Base-by-base conservation (phyloP, 352 stramenopile species). In the Phytophthora multivora region DNA sequence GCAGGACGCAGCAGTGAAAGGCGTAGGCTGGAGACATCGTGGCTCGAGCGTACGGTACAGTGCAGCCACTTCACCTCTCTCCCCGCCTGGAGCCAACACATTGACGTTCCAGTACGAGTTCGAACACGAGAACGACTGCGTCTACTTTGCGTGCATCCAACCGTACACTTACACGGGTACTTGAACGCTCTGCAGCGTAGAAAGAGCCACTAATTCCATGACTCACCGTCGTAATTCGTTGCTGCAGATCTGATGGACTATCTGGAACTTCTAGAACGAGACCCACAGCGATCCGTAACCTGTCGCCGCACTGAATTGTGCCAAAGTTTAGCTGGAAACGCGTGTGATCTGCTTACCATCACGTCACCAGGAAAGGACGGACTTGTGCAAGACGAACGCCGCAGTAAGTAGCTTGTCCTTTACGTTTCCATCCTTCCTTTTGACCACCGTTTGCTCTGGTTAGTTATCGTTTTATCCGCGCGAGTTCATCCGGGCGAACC, bases 401-500 rank as follows among this genome's bases (percentile, higher is more conserved):
- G 71, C 18, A 77, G 73, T 91, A 65, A 42, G 71, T 66, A 33
- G 15, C 13, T 9, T 1, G 25, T 49, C 12, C 28, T 33, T 33
- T 9, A 12, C 9, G 10, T 9, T 33, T 33, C 28, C 10, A 33
- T 8, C 9, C 9, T 33, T 13, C 7, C 10, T 33, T 33, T 9
- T 33, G 28, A 33, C 28, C 28, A 3, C 28, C 9, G 28, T 13
- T 12, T 23, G 21, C 21, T 23, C 21, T 23, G 1, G n/a, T 4
- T 53, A 87, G 83, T 90, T 15, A 89, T 97, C 30, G 82, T 97
- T n/a, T 33, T 97, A 28, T 92, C 82, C 3, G 87, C 84, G 2
- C 69, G 91, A n/a, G 90, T 97, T 2, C 91, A 97, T 51, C 91
- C 91, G 0, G 90, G 90, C 5, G 91, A 98, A 57, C 75, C 86